Percentiles rank a stretch among this genome's conserved stretches.
These are phyloP conservation scores for Cinchona pubescens DNA, from an alignment of 257 asterid genomes.

Conservation along the genomic window DNA sequence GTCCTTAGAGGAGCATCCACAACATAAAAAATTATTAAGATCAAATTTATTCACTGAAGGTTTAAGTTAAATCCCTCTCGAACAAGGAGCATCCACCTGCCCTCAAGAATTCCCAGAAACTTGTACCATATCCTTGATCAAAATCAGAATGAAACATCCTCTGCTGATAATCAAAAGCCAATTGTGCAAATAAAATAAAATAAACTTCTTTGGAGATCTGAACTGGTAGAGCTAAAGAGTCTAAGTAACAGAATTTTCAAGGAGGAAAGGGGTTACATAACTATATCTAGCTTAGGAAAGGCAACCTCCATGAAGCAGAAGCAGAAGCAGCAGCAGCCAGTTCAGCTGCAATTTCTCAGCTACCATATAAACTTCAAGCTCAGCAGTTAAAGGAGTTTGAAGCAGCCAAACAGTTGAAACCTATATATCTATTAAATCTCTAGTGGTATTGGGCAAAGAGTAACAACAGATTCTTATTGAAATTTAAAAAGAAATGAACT, in stretches of 20 bases:
- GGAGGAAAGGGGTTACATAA: background rate
- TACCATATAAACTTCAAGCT: background rate
- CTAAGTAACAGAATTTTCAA: background rate
- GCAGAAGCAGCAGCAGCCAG: constrained; percentile 2
- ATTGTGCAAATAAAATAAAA: background rate
- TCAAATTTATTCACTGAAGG: background rate
- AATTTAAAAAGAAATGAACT: background rate
- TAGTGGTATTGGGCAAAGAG: background rate
- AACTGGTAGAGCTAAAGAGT: background rate
- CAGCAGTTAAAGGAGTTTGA: background rate
- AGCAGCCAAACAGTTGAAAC: background rate
- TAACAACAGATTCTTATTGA: background rate
- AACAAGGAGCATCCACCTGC: background rate
- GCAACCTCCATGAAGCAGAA: too few relatives aligned
- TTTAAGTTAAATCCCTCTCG: background rate
- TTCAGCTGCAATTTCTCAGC: background rate
- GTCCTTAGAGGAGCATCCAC: background rate
- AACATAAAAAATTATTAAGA: background rate
- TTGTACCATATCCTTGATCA: background rate
- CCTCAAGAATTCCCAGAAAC: background rate
- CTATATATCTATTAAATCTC: background rate
- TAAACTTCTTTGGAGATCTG: background rate
- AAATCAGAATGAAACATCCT: background rate
- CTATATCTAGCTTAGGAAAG: background rate
- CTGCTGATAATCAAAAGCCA: background rate